Evolutionary conservation across 805 yeast genomes (phyloP), one percentile per base, ranked within the genome.

Genomic region (Lipomyces mesembrius): DNA sequence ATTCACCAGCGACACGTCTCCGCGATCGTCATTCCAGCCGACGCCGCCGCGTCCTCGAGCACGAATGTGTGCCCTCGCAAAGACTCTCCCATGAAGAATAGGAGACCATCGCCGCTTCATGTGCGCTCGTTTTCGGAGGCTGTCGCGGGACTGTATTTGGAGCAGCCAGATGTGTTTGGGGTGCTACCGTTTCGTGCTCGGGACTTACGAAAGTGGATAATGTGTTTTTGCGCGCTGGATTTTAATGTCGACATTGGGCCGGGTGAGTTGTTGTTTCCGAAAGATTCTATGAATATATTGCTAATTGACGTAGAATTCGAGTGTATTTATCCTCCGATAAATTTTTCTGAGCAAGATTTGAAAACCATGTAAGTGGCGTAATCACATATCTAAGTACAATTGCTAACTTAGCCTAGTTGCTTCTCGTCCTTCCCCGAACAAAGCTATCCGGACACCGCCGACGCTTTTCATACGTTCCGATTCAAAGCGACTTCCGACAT

Each of bases 351-450:
- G 35, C 62, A 61, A n/a, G 68, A 63, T 46, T 37, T 68, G 58
- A 62, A 67, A 29, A 67, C 71, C 17, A 63, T 68, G 70, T 67
- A 34, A 35, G 70, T 43, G 17, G 17, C n/a, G 17, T 8, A 22
- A 6, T 20, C 49, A 14, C 4, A 29, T 1, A 2, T 20, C 2
- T 11, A 37, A 52, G 39, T 11, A 37, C 7, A 6, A 3, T n/a
- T 14, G 59, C 54, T 43, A n/a, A 4, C 25, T 27, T 29, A 7
- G n/a, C 6, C 17, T 32, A 64, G 71, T 12, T 68, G 70, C 55
- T 68, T 68, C 34, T 67, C 71, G 14, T 64, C 69, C 29, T 68
- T 68, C 51, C 71, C 71, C 14, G 71, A 68, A 52, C 71, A 63
- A n/a, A 61, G 71, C 43, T 66, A 68, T 34, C 53, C 65, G n/a